Percentiles rank a stretch among this genome's conserved stretches.
These are phyloP conservation scores for Aaosphaeria arxii DNA, from an alignment of 2,329 filamentous ascomycete species.

Conservation along the genomic window DNA sequence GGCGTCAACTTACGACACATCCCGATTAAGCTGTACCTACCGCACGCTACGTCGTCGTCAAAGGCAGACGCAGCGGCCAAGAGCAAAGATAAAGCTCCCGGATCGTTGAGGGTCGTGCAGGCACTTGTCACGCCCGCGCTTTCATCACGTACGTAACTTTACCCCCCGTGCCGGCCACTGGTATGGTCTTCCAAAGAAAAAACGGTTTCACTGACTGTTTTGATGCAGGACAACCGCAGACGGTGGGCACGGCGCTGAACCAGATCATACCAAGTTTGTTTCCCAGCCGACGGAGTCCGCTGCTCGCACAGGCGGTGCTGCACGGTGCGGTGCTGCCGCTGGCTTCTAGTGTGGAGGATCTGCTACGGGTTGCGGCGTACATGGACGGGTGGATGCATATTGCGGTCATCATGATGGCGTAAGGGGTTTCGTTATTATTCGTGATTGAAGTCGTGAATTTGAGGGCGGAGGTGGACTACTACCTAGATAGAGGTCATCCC, in stretches of 20 bases:
- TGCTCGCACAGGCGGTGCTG: slow-evolving; percentile 79
- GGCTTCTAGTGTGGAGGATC: slow-evolving; percentile 72
- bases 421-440: neutral
- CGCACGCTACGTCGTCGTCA: slow-evolving; percentile 38
- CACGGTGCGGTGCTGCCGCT: slow-evolving; percentile 86
- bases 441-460: no score
- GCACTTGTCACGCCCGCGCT: slow-evolving; percentile 61
- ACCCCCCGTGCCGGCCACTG: neutral
- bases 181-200: neutral
- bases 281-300: slow-evolving; percentile 77
- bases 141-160: slow-evolving; percentile 30
- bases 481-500: no score
- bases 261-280: slow-evolving; percentile 76
- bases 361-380: slow-evolving; percentile 81
- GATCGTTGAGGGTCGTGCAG: slow-evolving; percentile 60
- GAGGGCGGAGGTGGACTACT: no score
- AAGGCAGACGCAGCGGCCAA: slow-evolving; percentile 4
- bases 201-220: slow-evolving; percentile 8
- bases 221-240: slow-evolving; percentile 54
- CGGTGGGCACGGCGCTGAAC: slow-evolving; percentile 75
- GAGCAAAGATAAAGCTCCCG: slow-evolving; percentile 24
- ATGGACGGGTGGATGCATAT: slow-evolving; percentile 90
- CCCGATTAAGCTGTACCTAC: slow-evolving; percentile 84
- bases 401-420: slow-evolving; percentile 69
- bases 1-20: slow-evolving; percentile 71